Conservation (phyloP, 257 asterid genomes). For the Solanum okadae region DNA sequence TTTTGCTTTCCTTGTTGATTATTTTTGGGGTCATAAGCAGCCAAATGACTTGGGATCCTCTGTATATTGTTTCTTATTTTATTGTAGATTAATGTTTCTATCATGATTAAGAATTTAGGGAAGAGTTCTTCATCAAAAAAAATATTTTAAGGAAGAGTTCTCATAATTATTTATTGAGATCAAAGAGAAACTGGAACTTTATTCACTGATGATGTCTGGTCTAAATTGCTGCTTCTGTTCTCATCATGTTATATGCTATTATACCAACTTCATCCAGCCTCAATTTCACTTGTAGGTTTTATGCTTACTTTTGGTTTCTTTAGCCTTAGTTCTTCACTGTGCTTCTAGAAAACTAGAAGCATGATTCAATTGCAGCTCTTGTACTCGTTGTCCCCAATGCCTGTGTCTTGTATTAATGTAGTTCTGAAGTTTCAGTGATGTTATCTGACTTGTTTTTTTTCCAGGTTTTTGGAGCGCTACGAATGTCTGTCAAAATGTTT, state of each 20-base stretch:
- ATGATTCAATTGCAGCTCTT: not conserved
- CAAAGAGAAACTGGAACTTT: not conserved
- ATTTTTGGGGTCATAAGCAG: not conserved
- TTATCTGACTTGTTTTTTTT: slow-evolving; percentile 6
- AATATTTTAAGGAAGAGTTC: not conserved
- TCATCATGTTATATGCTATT: not conserved
- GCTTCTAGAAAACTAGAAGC: not conserved
- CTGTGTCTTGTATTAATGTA: not conserved
- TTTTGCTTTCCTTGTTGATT: not conserved
- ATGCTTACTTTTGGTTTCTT: not conserved
- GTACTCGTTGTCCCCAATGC: not conserved
- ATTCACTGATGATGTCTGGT: not conserved
- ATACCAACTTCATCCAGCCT: not conserved
- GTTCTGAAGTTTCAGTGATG: not conserved
- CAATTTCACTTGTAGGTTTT: not conserved
- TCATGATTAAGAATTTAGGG: not conserved
- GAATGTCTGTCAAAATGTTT: slow-evolving; percentile 97
- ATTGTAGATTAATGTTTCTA: not conserved
- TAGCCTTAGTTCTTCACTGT: not conserved
- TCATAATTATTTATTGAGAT: not conserved
- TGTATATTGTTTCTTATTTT: not conserved
- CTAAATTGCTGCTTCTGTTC: not conserved
- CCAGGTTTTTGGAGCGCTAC: slow-evolving; percentile 98
- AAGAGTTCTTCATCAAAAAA: not conserved
- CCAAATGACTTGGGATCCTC: not conserved